Evolutionary conservation across 2,329 filamentous ascomycete genomes (phyloP), one percentile per base, ranked within the genome.

Genomic region (Aspergillus persii): DNA sequence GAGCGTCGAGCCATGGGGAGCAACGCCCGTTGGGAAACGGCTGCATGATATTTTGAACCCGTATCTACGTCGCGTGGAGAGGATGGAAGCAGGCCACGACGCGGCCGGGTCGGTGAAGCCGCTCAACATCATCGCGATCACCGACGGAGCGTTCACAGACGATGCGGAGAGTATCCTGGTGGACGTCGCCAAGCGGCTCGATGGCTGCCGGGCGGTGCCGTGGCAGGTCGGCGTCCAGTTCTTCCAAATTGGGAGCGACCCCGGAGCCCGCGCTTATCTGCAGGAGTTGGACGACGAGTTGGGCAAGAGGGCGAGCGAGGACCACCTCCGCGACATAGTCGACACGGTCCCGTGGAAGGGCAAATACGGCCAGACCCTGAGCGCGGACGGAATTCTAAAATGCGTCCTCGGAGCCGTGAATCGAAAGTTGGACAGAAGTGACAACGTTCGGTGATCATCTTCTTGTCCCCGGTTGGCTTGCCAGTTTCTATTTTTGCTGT

Each of bases 191-290:
- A 83, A 82, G 73, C 87, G 85, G 69, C 84, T 98, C 33, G 74
- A 77, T 63, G 57, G 54, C 11, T 57, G 18, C 89, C 95, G 69
- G 76, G 76, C 54, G 73, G 89, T 89, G 3, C 83, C 87, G 0
- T 90, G 90, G 81, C 95, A 98, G 78, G 81, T 97, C 8, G 94
- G 94, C 36, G 86, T 98, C 58, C 94, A 98, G 74, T 98, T 98
- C 79, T 96, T 98, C 80, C 94, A 97, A 76, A 90, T 98, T 49
- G 94, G 95, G 58, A 82, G 84, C 53, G 91, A 96, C 66, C 70
- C 77, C 0, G 79, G 75, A 0, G 94, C 93, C 0, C 80, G 82
- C 1, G 76, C 81, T 64, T 86, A 89, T 57, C 80, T 98, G 44
- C 79, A 84, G 66, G 81, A 87, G 50, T 81, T 98, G 7, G 94